Conservation (phyloP, 1,284 basidiomycete genomes). For the Malassezia cuniculi region DNA sequence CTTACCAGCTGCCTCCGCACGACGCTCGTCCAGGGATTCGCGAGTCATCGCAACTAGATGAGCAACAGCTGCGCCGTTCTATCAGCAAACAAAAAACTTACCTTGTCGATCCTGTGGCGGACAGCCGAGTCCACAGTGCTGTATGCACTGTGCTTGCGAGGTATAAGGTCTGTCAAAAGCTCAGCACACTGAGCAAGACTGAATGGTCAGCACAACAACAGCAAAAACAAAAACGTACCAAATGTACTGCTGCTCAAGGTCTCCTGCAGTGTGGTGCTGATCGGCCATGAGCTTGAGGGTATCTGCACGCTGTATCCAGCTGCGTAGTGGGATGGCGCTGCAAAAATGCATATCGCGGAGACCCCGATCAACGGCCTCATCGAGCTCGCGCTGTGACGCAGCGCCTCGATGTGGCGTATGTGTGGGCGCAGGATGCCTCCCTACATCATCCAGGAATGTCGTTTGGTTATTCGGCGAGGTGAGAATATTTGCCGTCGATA, state of each 20-base stretch:
- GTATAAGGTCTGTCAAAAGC: constrained; percentile 19
- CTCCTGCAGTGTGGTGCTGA: constrained; percentile 9
- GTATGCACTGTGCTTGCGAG: constrained; percentile 13
- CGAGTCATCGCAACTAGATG: constrained; percentile 5
- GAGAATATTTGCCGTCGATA: too few relatives aligned
- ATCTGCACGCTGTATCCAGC: constrained; percentile 13
- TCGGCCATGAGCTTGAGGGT: constrained; percentile 10
- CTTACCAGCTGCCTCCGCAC: neutral
- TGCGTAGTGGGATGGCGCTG: constrained; percentile 3
- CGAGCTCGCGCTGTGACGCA: constrained; percentile 3
- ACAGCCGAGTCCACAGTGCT: constrained; percentile 5
- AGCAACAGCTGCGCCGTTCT: constrained; percentile 5
- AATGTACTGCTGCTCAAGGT: constrained; percentile 9
- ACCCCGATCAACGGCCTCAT: constrained; percentile 1
- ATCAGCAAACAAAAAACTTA: constrained; percentile 7
- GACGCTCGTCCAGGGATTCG: constrained; percentile 2
- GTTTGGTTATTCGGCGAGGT: constrained; percentile 11
- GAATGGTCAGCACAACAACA: too few relatives aligned
- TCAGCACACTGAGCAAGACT: constrained; percentile 18
- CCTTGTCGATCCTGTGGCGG: constrained; percentile 2
- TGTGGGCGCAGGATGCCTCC: too few relatives aligned
- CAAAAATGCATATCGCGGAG: constrained; percentile 2
- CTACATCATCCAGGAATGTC: neutral
- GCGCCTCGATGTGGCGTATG: neutral
- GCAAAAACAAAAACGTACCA: constrained; percentile 7